A percentile compares a stretch with the other conserved stretches of the same genome.
Evolutionary conservation across 768 basidiomycete species (phyloP).

Genomic region (Clitopilus passeckerianus): DNA sequence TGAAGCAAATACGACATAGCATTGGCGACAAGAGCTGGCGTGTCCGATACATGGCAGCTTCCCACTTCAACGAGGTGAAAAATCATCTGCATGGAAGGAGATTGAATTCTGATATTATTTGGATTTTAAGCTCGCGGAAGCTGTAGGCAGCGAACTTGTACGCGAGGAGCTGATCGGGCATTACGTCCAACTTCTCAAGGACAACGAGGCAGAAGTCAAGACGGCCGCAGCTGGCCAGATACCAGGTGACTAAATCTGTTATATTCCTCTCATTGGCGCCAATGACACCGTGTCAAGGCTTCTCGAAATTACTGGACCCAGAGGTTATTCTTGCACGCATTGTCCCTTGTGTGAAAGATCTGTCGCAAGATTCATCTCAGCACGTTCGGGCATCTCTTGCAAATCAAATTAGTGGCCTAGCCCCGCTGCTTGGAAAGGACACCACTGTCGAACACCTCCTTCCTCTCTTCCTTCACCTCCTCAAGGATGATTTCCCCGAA

Average conservation of each 20-base stretch:
- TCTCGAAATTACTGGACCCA: slow-evolving; percentile 88
- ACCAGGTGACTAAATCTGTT: slow-evolving; percentile 58
- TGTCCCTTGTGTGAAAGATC: slow-evolving; percentile 91
- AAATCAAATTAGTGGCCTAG: slow-evolving; percentile 93
- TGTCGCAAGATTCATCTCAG: slow-evolving; percentile 91
- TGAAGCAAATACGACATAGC: slow-evolving; percentile 83
- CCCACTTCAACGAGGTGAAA: slow-evolving; percentile 89
- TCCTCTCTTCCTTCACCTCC: slow-evolving; percentile 90
- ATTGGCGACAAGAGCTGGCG: slow-evolving; percentile 97
- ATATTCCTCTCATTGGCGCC: slow-evolving; percentile 4
- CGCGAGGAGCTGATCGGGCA: slow-evolving; percentile 92
- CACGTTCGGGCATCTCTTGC: slow-evolving; percentile 97
- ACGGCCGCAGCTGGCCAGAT: slow-evolving; percentile 96
- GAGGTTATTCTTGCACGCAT: slow-evolving; percentile 92
- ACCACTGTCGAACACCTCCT: slow-evolving; percentile 95
- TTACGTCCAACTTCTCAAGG: slow-evolving; percentile 91
- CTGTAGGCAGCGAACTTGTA: slow-evolving; percentile 85
- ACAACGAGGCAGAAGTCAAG: slow-evolving; percentile 97
- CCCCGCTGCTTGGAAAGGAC: slow-evolving; percentile 89
- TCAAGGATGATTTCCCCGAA: slow-evolving; percentile 99
- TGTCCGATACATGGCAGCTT: slow-evolving; percentile 97
- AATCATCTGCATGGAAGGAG: not conserved
- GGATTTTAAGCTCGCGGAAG: slow-evolving; percentile 70
- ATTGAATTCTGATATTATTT: not conserved
- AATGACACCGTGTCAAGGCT: slow-evolving; percentile 50